A percentile compares a stretch with the other conserved stretches of the same genome.
Conservation (phyloP, 805 yeast genomes). For the Ogataea dorogensis region DNA sequence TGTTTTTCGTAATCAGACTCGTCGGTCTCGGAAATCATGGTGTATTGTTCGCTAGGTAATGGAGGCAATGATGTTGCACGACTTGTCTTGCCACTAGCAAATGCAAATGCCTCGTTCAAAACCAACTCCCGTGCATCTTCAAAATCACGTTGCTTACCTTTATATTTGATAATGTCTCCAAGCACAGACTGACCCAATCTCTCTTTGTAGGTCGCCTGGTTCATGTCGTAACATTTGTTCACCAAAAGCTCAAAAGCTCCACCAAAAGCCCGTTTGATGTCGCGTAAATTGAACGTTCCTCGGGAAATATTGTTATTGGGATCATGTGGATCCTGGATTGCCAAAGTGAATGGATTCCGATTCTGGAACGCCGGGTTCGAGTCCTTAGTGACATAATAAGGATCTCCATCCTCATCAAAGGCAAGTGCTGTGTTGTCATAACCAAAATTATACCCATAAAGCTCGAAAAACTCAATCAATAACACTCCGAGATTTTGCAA, state of each 20-base stretch:
- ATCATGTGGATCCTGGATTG: conserved; percentile 90
- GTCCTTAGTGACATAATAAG: conserved; percentile 59
- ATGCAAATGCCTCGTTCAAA: conserved; percentile 53
- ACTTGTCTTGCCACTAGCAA: conserved; percentile 25
- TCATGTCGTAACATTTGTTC: conserved; percentile 71
- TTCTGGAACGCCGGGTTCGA: conserved; percentile 37
- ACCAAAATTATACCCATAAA: conserved; percentile 87
- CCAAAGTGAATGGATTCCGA: conserved; percentile 59
- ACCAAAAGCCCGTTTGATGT: conserved; percentile 79
- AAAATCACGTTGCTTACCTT: conserved; percentile 73
- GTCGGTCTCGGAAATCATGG: conserved; percentile 29
- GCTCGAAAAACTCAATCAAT: conserved; percentile 86
- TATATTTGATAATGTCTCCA: conserved; percentile 75
- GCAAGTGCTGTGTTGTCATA: conserved; percentile 76
- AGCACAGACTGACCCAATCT: conserved; percentile 71
- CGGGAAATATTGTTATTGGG: conserved; percentile 78
- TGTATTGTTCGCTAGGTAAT: conserved; percentile 33
- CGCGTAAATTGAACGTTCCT: conserved; percentile 77
- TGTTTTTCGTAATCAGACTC: conserved; percentile 21
- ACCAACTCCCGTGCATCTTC: conserved; percentile 69
- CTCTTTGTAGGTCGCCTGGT: conserved; percentile 60
- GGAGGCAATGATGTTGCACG: conserved; percentile 28
- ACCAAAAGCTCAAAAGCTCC: conserved; percentile 82
- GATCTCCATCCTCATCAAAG: conserved; percentile 52
- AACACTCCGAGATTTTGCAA: conserved; percentile 79